Percentiles rank a stretch among this genome's conserved stretches.
These are phyloP conservation scores for Rhododendron griersonianum DNA, from an alignment of 148 eudicot genomes.

Conservation along the genomic window DNA sequence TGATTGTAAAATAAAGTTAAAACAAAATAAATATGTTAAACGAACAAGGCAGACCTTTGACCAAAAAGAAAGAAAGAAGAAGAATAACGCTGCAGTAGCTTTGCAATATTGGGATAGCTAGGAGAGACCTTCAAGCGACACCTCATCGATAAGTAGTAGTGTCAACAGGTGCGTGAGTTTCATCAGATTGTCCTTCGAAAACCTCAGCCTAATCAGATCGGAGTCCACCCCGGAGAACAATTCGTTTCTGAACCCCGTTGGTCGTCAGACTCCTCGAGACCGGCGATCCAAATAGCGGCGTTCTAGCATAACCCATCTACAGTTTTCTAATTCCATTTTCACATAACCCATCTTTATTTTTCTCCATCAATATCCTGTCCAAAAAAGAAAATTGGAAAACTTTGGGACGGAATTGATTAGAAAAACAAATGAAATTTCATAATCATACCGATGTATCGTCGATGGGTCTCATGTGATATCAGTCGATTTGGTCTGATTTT, in stretches of 20 bases:
- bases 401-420: neutral
- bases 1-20: too few species aligned
- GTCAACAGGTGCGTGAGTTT: slow-evolving; percentile 27
- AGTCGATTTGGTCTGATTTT: too few species aligned
- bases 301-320: neutral
- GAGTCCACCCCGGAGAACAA: slow-evolving; percentile 53
- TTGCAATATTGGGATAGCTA: too few species aligned
- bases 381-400: neutral
- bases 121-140: too few species aligned
- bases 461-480: slow-evolving; percentile 14
- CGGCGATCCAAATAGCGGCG: slow-evolving; percentile 37
- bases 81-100: too few species aligned
- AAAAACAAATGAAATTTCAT: neutral
- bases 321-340: too few species aligned
- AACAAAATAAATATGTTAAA: too few species aligned
- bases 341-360: too few species aligned
- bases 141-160: too few species aligned
- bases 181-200: slow-evolving; percentile 47
- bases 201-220: slow-evolving; percentile 1
- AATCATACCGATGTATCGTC: slow-evolving; percentile 36
- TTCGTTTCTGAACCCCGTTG: slow-evolving; percentile 56
- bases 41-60: too few species aligned
- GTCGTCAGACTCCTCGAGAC: slow-evolving; percentile 74
- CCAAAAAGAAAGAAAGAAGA: too few species aligned
- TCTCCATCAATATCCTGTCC: too few species aligned